A percentile compares a stretch with the other conserved stretches of the same genome.
phyloP scores from a whole-genome alignment of 2,329 filamentous ascomycete genomes.

The Arachnopeziza araneosa region DNA sequence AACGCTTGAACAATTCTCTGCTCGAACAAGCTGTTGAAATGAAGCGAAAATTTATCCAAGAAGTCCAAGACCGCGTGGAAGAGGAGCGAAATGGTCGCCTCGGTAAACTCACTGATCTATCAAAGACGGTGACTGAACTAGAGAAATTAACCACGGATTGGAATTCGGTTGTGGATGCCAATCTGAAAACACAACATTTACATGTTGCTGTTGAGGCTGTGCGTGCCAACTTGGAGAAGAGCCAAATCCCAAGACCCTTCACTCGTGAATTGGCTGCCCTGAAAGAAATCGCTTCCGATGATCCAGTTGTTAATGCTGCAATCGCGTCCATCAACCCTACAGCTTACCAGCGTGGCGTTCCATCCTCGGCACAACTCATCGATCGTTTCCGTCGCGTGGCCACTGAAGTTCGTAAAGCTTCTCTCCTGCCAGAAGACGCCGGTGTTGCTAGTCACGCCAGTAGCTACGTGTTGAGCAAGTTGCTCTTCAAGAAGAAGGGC shows the following conservation, averaged over 20 bases:
- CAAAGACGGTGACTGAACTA: slow-evolving; percentile 70
- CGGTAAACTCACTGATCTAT: slow-evolving; percentile 77
- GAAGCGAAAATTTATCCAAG: slow-evolving; percentile 75
- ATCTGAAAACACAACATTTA: slow-evolving; percentile 90
- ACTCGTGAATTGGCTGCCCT: slow-evolving; percentile 88
- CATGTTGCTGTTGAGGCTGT: slow-evolving; percentile 95
- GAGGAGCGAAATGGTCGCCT: slow-evolving; percentile 81
- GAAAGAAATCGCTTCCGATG: slow-evolving; percentile 81
- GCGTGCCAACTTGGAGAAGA: slow-evolving; percentile 72
- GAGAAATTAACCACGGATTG: slow-evolving; percentile 84
- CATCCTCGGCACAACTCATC: slow-evolving; percentile 77
- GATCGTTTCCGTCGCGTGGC: slow-evolving; percentile 95
- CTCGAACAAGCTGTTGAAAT: slow-evolving; percentile 85
- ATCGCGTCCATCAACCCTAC: slow-evolving; percentile 94
- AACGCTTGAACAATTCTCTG: slow-evolving; percentile 77
- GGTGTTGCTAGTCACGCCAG: slow-evolving; percentile 93
- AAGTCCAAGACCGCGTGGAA: slow-evolving; percentile 79
- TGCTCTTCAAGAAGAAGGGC: slow-evolving; percentile 93
- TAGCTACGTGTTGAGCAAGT: slow-evolving; percentile 82
- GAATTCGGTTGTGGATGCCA: slow-evolving; percentile 85
- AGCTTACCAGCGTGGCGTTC: slow-evolving; percentile 88
- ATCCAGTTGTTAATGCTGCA: slow-evolving; percentile 83
- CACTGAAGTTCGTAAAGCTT: slow-evolving; percentile 87
- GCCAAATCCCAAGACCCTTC: slow-evolving; percentile 74
- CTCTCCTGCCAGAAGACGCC: slow-evolving; percentile 84